Conservation (phyloP, 495 filamentous ascomycete species). For the Hypoxylon cercidicola region DNA sequence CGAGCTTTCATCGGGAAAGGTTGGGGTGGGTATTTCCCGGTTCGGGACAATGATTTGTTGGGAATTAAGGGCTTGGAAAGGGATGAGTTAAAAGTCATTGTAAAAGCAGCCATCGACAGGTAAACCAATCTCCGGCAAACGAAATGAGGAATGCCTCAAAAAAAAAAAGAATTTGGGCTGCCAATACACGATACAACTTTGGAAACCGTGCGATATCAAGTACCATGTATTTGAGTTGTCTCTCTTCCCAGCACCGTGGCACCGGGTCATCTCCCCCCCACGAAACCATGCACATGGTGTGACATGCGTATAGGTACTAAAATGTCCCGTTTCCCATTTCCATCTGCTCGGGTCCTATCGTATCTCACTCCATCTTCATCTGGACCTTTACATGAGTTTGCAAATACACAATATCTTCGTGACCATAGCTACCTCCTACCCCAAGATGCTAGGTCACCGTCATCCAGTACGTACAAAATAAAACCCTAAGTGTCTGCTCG, state of each 20-base stretch:
- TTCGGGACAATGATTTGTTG: slow-evolving; percentile 37
- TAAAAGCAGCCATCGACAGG: slow-evolving; percentile 35
- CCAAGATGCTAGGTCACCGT: neutral
- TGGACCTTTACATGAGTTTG: neutral
- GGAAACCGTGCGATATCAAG: slow-evolving; percentile 1
- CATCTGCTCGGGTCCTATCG: slow-evolving; percentile 7
- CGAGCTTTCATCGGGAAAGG: slow-evolving; percentile 40
- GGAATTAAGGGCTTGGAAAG: slow-evolving; percentile 35
- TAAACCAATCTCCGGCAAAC: slow-evolving; percentile 12
- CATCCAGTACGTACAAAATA: slow-evolving; percentile 10
- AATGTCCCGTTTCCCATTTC: neutral
- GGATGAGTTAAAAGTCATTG: slow-evolving; percentile 36
- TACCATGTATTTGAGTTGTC: slow-evolving; percentile 11
- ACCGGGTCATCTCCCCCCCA: slow-evolving; percentile 17
- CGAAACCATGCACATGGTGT: neutral
- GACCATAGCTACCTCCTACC: neutral
- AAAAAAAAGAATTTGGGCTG: too few species aligned
- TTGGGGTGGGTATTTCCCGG: slow-evolving; percentile 42
- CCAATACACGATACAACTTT: neutral
- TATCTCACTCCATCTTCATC: neutral
- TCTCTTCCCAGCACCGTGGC: slow-evolving; percentile 26
- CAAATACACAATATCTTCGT: slow-evolving; percentile 19
- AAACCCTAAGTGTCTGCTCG: slow-evolving; percentile 35
- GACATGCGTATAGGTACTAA: slow-evolving; percentile 17
- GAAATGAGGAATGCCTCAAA: slow-evolving; percentile 22